Base-by-base conservation (phyloP, 2,329 filamentous ascomycete genomes). In the Cryphonectria parasitica region DNA sequence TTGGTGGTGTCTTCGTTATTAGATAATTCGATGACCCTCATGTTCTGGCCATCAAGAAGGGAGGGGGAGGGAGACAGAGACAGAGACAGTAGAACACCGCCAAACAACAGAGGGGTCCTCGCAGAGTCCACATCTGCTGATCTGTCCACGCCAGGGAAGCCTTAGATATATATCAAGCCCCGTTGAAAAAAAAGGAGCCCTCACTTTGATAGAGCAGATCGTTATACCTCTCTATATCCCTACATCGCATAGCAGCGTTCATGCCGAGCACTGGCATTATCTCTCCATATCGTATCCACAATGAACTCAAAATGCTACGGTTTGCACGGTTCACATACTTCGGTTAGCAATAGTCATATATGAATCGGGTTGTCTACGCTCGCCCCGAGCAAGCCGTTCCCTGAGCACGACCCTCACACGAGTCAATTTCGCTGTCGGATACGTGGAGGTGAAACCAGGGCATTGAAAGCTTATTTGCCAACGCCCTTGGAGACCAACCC, bases 381-480 rank as follows among this genome's bases (percentile, higher is more conserved):
- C 58, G 39, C 25, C n/a, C 34, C 17, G 58, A 61, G 58, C 58
- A 34, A 61, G 58, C 39, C 58, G 58, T 39, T 22, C 58, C 58
- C 58, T 36, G 58, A 17, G 58, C 58, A 61, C 31, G 58, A 36
- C 58, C 58, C 22, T 61, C 22, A 22, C 58, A 34, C 58, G 58
- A 61, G 58, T 61, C 58, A 61, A 61, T 34, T 39, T 39, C 34
- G 58, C 58, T 39, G 28, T 39, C 34, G 58, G 34, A n/a, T 61
- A 15, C 31, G 31, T 22, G 22, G 31, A 61, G 58, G 58, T 39
- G 58, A 39, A 61, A 39, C 58, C 25, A 34, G 58, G 58, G 15
- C 58, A 36, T 31, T 36, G 58, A 61, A 61, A 61, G 58, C 58
- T 39, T 61, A 61, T 61, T 61, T n/a, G n/a, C 28, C 19, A 61